Percentiles rank a stretch among this genome's conserved stretches.
These are phyloP conservation scores for Ambrosiella xylebori DNA, from an alignment of 2,329 filamentous ascomycete species.

Conservation along the genomic window DNA sequence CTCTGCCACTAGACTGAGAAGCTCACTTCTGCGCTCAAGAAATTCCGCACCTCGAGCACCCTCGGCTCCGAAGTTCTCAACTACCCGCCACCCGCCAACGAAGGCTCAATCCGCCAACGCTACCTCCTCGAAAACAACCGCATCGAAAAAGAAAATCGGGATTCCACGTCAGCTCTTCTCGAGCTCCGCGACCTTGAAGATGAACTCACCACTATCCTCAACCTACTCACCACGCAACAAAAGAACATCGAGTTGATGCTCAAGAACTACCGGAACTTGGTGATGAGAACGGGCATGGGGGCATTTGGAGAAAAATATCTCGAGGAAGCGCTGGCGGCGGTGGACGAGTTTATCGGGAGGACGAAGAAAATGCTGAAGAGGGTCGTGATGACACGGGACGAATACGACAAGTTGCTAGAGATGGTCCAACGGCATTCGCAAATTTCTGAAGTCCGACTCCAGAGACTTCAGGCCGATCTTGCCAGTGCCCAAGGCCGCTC, in stretches of 20 bases:
- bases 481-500: constrained; percentile 44
- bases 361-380: constrained; percentile 39
- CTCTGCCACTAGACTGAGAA: constrained; percentile 33
- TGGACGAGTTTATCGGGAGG: constrained; percentile 38
- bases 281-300: constrained; percentile 21
- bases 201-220: constrained; percentile 38
- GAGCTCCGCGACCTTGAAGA: constrained; percentile 49
- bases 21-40: constrained; percentile 44
- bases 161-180: constrained; percentile 44
- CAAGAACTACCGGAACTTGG: constrained; percentile 23
- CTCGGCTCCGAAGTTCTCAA: constrained; percentile 25
- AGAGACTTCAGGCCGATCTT: constrained; percentile 43
- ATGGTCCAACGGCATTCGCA: constrained; percentile 51
- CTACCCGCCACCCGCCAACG: constrained; percentile 23
- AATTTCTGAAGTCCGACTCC: constrained; percentile 47
- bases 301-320: constrained; percentile 30
- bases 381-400: constrained; percentile 40
- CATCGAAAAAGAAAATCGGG: constrained; percentile 40
- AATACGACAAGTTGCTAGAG: constrained; percentile 48
- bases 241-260: constrained; percentile 32
- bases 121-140: constrained; percentile 26
- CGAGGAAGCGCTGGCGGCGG: constrained; percentile 31
- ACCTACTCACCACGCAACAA: constrained; percentile 40
- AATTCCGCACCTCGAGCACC: constrained; percentile 41
- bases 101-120: constrained; percentile 22